Base-by-base conservation (phyloP, 345 rosid species). In the Populus tremula region DNA sequence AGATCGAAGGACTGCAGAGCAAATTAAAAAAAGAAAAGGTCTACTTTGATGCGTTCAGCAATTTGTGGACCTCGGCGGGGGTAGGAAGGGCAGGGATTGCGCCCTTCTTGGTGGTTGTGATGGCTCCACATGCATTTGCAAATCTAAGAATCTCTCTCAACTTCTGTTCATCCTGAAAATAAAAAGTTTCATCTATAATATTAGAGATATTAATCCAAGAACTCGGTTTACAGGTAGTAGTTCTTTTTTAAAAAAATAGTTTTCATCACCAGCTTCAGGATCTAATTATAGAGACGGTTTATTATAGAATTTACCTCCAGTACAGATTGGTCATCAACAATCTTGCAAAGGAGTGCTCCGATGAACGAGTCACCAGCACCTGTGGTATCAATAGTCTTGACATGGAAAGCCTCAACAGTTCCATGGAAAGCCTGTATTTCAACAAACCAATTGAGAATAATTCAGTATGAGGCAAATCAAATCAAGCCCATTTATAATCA, bases 331-430 rank as follows among this genome's bases (percentile, higher is more conserved):
- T 96, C 97, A 45, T 88, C 91, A 1, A 94, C 98, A 77, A 92
- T 69, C 88, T 88, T 92, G 90, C 89, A 81, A 25, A 96, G 88
- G 70, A 96, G 85, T 16, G 99, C 97, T 50, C 99, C 99, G 1
- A 96, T 90, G 68, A 90, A 96, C 12, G 99, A 78, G 82, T 96
- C 99, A 64, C 99, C 99, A 49, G 99, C 99, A 47, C 99, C 98
- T 1, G 99, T 96, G 76, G 99, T 92, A 80, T 96, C 99, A n/a
- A 96, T 86, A 0, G 98, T 67, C 0, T 92, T 74, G 66, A 94
- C 98, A 78, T 82, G 95, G 86, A 91, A 96, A 41, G 87, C 91
- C 23, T 88, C 95, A 76, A 96, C 98, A 12, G 87, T 21, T 68
- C 99, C 99, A 47, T 74, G 89, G 89, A 94, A 96, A 64, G 81